These are phyloP conservation scores for Gossypium davidsonii DNA, from an alignment of 441 rosid species.

Conservation along the genomic window DNA sequence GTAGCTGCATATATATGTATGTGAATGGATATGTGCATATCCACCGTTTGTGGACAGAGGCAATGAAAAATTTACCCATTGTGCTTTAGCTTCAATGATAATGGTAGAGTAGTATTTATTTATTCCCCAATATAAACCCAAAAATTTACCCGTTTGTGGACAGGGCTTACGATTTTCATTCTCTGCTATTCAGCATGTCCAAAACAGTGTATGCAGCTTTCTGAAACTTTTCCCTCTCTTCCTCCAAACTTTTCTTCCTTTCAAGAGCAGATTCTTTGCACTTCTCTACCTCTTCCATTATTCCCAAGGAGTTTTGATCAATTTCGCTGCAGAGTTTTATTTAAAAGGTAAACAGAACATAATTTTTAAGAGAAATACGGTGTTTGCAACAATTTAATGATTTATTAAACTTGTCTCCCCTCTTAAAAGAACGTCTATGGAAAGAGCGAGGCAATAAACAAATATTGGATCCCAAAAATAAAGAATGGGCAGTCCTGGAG, in stretches of 20 bases:
- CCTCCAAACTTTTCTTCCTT: conserved; percentile 61
- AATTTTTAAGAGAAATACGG: neutral
- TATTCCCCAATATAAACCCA: neutral
- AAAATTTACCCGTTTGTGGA: too few relatives aligned
- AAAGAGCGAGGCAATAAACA: neutral
- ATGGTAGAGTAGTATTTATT: neutral
- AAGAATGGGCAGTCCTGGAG: neutral
- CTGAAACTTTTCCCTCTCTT: conserved; percentile 66
- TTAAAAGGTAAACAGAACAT: conserved; percentile 2
- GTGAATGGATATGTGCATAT: neutral
- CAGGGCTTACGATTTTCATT: conserved; percentile 25
- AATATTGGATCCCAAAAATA: neutral
- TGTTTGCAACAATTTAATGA: neutral
- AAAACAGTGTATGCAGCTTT: conserved; percentile 74
- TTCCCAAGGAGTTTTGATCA: conserved; percentile 58
- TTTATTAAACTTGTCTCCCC: neutral
- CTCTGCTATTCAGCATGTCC: conserved; percentile 57
- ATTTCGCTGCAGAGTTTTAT: conserved; percentile 50
- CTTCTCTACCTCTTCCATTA: conserved; percentile 69
- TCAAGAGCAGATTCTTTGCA: conserved; percentile 58
- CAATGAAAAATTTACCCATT: neutral
- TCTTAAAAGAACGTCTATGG: neutral
- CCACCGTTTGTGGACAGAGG: neutral
- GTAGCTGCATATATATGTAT: neutral
- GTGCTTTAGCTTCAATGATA: neutral